Percentiles rank a stretch among this genome's conserved stretches.
Evolutionary conservation across 169 alveolate species (phyloP).

Genomic region (Cryptosporidium bovis): DNA sequence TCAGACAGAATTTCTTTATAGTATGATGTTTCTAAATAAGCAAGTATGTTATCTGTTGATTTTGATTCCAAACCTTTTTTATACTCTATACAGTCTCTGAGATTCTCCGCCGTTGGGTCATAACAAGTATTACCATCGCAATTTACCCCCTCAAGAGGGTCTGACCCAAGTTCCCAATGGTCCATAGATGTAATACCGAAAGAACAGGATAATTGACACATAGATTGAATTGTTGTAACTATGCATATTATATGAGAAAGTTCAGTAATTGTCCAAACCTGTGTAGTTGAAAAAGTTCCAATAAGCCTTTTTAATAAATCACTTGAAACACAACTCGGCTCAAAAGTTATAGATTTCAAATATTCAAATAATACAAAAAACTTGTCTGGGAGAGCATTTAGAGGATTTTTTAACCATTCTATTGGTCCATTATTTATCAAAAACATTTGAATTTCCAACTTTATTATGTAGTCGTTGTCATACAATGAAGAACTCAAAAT

Average conservation of each 20-base stretch:
- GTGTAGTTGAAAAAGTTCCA: slow-evolving; percentile 30
- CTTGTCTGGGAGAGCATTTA: slow-evolving; percentile 12
- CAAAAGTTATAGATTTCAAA: slow-evolving; percentile 31
- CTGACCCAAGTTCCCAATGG: slow-evolving; percentile 65
- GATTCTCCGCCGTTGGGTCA: slow-evolving; percentile 1
- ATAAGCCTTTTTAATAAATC: slow-evolving; percentile 17
- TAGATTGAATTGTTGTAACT: slow-evolving; percentile 60
- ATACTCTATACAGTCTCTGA: slow-evolving; percentile 10
- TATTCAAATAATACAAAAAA: slow-evolving; percentile 17
- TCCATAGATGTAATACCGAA: slow-evolving; percentile 65
- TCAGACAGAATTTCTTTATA: slow-evolving; percentile 37
- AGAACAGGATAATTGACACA: slow-evolving; percentile 35
- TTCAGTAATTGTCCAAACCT: slow-evolving; percentile 65
- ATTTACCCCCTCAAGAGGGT: slow-evolving; percentile 33
- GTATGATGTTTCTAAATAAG: neutral
- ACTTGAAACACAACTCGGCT: slow-evolving; percentile 29
- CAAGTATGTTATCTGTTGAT: neutral
- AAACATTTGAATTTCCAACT: slow-evolving; percentile 67
- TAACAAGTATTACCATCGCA: slow-evolving; percentile 61
- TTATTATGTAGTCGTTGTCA: slow-evolving; percentile 39
- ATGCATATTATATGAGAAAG: slow-evolving; percentile 44
- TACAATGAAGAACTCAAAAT: slow-evolving; percentile 38
- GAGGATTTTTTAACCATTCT: slow-evolving; percentile 62
- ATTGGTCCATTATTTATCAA: slow-evolving; percentile 57
- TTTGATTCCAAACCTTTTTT: neutral